Base-by-base conservation (phyloP, 2,329 filamentous ascomycete species). In the Magnaporthiopsis incrustans region DNA sequence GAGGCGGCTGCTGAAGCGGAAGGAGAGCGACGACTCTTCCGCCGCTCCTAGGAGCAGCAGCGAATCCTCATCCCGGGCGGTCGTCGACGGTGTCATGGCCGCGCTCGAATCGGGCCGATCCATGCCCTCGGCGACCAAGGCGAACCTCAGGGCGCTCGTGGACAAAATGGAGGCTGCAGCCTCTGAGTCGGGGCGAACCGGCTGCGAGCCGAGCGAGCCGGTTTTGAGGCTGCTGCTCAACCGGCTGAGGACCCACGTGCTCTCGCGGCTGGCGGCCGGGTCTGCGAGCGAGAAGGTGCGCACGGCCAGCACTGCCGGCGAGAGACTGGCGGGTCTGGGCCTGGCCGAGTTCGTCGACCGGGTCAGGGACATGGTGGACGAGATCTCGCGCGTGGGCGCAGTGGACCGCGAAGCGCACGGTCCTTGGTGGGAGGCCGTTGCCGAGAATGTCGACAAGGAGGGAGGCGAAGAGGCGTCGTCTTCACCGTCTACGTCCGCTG, bases 291-390 rank as follows among this genome's bases (percentile, higher is more conserved):
- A 92, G 71, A 86, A 89, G 70, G 85, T 90, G 65, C 85, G 85
- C 69, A 87, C 85, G 15, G 86, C 88, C 0, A 89, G 84, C 69
- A 86, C 82, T 0, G 89, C 88, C 0, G 85, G 84, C 14, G 89
- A 92, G 73, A 87, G 84, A 65, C 80, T 93, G 10, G 88, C 88
- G 0, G 82, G 82, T 2, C 81, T 89, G 25, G 90, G 90, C 0
- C 76, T 93, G 64, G 87, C 87, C 0, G 90, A 93, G 74, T 92
- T 92, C 72, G 86, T 89, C 22, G 83, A 85, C 33, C 84, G 82
- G 66, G 85, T 92, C 18, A 81, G 87, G 38, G 85, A 85, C 61
- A 87, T 92, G 69, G 86, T 90, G 10, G 88, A 91, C 44, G 80
- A 88, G 70, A 76, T 92, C 66, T 81, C 83, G 57, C 82, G 83